Base-by-base conservation (phyloP, 2,329 filamentous ascomycete species). In the Amauroascus niger region DNA sequence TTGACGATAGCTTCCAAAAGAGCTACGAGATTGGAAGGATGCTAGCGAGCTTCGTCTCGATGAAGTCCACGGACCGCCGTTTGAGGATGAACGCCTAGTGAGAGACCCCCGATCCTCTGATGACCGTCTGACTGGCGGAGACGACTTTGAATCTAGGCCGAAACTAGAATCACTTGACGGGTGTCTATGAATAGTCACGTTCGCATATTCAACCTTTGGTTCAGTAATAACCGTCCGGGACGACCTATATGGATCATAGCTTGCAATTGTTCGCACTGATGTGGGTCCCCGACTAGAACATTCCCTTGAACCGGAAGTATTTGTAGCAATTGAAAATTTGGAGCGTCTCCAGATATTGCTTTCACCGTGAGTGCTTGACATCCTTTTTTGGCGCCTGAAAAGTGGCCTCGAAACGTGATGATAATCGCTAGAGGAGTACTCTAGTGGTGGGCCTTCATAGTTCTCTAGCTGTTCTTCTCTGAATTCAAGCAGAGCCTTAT, bases 361-460 rank as follows among this genome's bases (percentile, higher is more conserved):
- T 39, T 63, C 60, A 0, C 59, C 49, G 9, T 60, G 60, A 18
- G 57, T 61, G 30, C 61, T 74, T 56, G 58, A 65, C 57, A 58
- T 63, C 55, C 60, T 63, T 48, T 61, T 65, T 24, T 60, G 61
- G 6, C 61, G 62, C n/a, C 65, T 63, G 59, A 66, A 72, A 2
- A 59, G 61, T 8, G 64, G 63, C 22, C 64, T 65, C n/a, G 69
- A 71, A 24, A 87, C 79, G 63, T 94, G 88, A 63, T 96, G 91
- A 62, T 94, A 93, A 64, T 97, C 91, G 68, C 89, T 95, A 53
- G 84, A 79, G 0, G 91, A 95, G 65, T 93, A 86, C n/a, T 81
- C 81, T 53, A 96, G 74, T 20, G 86, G 80, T 28, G 83, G 82
- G 55, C 85, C 85, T 52, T 76, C 72, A 64, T 93, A 97, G 64